phyloP scores from a whole-genome alignment of 306 rosid genomes.

The Quercus wislizeni region DNA sequence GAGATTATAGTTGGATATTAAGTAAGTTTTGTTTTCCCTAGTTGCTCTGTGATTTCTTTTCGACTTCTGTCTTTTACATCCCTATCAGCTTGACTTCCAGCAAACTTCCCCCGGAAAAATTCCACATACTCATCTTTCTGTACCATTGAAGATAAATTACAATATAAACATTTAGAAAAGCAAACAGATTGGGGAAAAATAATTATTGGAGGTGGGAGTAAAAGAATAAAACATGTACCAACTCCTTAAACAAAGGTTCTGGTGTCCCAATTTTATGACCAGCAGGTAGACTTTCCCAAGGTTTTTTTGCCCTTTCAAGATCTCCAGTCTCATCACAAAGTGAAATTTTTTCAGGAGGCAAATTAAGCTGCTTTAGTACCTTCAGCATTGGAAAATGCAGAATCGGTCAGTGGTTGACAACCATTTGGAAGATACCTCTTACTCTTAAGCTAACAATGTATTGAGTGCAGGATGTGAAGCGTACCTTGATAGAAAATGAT shows the following conservation, averaged over 20 bases:
- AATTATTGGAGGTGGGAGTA: neutral
- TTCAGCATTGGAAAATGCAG: conserved; percentile 28
- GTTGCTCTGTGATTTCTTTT: conserved; percentile 53
- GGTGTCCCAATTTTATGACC: conserved; percentile 93
- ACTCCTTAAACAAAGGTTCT: conserved; percentile 76
- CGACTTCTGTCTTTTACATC: conserved; percentile 66
- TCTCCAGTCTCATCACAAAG: conserved; percentile 79
- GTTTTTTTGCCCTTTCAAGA: conserved; percentile 57
- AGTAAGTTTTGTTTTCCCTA: neutral
- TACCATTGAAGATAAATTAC: conserved; percentile 2
- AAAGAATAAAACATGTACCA: conserved; percentile 47
- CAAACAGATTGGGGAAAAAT: neutral
- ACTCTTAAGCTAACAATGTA: neutral
- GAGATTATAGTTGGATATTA: neutral
- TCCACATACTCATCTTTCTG: conserved; percentile 94
- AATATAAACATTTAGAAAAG: conserved; percentile 15
- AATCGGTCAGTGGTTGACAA: neutral
- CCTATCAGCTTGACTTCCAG: conserved; percentile 98
- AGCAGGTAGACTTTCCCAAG: conserved; percentile 71
- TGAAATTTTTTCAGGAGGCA: conserved; percentile 54
- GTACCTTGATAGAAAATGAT: conserved; percentile 78
- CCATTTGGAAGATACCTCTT: neutral
- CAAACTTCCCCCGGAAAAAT: conserved; percentile 58
- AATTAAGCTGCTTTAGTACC: conserved; percentile 87
- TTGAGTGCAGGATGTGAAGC: conserved; percentile 2